Evolutionary conservation across 2,329 filamentous ascomycete species (phyloP).

Genomic region (Aspergillus hortae): DNA sequence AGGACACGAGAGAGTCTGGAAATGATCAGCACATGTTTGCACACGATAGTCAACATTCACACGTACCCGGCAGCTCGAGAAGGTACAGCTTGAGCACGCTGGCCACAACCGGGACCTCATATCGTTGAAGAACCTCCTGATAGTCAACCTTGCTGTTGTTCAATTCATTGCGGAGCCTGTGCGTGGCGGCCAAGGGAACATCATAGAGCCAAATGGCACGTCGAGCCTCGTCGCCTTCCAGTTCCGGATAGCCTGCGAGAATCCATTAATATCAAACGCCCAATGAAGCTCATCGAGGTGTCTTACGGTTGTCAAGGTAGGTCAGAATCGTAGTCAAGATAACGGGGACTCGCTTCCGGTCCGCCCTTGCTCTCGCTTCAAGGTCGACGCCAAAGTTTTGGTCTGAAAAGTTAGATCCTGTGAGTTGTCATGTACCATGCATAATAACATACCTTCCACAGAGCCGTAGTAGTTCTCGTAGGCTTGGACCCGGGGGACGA

Average conservation of each 20-base stretch:
- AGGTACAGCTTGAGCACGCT: constrained; percentile 92
- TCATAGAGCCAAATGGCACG: constrained; percentile 93
- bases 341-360: constrained; percentile 91
- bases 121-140: constrained; percentile 74
- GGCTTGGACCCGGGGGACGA: constrained; percentile 81
- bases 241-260: constrained; percentile 74
- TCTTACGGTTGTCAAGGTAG: constrained; percentile 78
- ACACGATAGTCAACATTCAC: neutral
- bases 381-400: constrained; percentile 97
- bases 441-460: constrained; percentile 60
- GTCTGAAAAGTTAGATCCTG: constrained; percentile 47
- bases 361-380: constrained; percentile 87
- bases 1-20: constrained; percentile 92
- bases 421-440: no score
- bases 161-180: constrained; percentile 75
- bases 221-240: constrained; percentile 92
- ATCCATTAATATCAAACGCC: constrained; percentile 4
- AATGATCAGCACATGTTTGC: constrained; percentile 8
- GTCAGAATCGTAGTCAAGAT: constrained; percentile 91
- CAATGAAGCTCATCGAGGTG: neutral
- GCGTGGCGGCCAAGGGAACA: constrained; percentile 78
- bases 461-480: constrained; percentile 99
- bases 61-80: constrained; percentile 84
- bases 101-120: constrained; percentile 90
- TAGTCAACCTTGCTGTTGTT: constrained; percentile 83